Conservation (phyloP, 176 grass and related monocot genomes). For the Oryza brachyantha region DNA sequence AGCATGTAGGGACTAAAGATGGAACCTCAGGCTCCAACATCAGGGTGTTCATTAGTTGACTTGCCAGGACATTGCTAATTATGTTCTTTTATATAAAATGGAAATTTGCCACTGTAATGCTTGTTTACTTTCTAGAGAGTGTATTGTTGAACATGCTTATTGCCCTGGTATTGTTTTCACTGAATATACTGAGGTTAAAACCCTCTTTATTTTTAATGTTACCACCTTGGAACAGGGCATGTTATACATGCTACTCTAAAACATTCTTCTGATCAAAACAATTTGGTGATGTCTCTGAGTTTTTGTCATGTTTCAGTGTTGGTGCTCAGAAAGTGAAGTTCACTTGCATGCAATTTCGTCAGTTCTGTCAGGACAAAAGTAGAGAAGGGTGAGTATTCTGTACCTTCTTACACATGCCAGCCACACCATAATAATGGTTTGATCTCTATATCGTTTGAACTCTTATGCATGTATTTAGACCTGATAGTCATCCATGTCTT, state of each 20-base stretch:
- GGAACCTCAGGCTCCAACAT: not conserved
- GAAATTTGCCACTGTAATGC: not conserved
- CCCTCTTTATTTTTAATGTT: not conserved
- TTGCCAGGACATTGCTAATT: not conserved
- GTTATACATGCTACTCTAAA: not conserved
- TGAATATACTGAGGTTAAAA: not conserved
- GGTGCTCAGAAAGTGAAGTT: conserved; percentile 76
- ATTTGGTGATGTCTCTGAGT: not conserved
- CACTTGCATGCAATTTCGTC: conserved; percentile 58
- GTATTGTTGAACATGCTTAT: not conserved
- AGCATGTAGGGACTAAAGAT: not conserved
- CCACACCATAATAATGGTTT: not conserved
- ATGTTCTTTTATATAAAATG: not conserved
- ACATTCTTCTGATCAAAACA: not conserved
- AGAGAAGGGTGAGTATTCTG: conserved; percentile 50
- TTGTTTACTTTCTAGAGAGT: not conserved
- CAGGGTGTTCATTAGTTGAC: not conserved
- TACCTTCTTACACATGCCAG: not conserved
- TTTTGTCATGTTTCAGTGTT: conserved; percentile 55
- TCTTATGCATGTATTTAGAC: not conserved
- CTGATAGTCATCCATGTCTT: not conserved
- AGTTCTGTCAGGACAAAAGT: conserved; percentile 58
- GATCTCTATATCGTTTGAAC: not conserved
- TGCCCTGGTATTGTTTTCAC: not conserved
- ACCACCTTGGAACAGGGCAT: not conserved